phyloP scores from a whole-genome alignment of 768 basidiomycete species.

The Leccinum uliginosum region DNA sequence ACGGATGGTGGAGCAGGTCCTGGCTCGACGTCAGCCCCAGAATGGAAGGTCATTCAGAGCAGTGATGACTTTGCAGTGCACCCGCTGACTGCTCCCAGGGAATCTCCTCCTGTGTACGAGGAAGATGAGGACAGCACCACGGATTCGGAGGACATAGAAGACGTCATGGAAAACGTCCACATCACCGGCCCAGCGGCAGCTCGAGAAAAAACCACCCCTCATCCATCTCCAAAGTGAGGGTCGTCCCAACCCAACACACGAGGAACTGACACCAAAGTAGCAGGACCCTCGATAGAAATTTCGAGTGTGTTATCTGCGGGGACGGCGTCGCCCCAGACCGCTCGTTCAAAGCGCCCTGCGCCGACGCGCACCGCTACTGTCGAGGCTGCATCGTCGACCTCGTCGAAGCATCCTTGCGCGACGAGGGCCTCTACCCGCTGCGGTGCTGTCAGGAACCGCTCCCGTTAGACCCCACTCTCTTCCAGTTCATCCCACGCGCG shows the following conservation, averaged over 20 bases:
- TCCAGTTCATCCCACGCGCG: constrained; percentile 26
- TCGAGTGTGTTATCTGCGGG: constrained; percentile 39
- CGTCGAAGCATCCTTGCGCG: constrained; percentile 38
- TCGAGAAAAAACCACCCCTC: not conserved
- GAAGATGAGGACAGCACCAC: not conserved
- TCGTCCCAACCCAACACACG: not conserved
- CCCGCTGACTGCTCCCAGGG: constrained; percentile 10
- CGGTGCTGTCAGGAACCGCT: constrained; percentile 45
- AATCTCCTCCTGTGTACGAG: not conserved
- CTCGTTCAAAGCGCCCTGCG: constrained; percentile 40
- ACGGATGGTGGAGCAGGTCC: constrained; percentile 3
- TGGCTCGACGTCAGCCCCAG: not conserved
- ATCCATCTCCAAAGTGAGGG: constrained; percentile 2
- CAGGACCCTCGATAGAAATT: not conserved
- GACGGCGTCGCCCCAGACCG: constrained; percentile 27
- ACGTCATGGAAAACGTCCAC: constrained; percentile 1
- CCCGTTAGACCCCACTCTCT: constrained; percentile 21
- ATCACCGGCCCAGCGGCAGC: not conserved
- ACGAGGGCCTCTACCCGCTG: constrained; percentile 51
- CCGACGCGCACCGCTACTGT: constrained; percentile 40
- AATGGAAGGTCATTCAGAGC: constrained; percentile 2
- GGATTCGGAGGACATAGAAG: not conserved
- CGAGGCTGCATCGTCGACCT: constrained; percentile 39
- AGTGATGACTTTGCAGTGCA: not conserved
- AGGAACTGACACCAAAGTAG: constrained; percentile 1